phyloP scores from a whole-genome alignment of 1,284 basidiomycete genomes.

The Meripilus lineatus region DNA sequence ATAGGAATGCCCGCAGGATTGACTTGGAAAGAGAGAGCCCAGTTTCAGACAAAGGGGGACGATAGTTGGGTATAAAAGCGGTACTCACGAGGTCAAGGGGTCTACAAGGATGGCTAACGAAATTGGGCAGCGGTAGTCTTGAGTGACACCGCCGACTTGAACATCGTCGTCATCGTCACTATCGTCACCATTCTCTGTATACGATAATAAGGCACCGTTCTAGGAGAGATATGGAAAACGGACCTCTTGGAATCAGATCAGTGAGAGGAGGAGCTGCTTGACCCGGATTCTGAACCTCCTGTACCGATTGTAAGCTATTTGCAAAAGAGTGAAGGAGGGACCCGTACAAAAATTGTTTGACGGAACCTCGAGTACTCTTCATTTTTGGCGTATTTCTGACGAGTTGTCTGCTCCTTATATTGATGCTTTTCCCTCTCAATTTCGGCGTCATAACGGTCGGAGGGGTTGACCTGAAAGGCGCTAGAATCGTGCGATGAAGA shows the following conservation, averaged over 20 bases:
- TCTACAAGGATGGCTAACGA: conserved; percentile 59
- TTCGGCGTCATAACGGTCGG: conserved; percentile 40
- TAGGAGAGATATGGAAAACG: conserved; percentile 10
- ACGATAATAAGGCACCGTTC: conserved; percentile 5
- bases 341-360: conserved; percentile 61
- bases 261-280: conserved; percentile 73
- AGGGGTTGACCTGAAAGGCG: too few species aligned
- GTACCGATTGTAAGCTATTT: conserved; percentile 1
- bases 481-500: too few species aligned
- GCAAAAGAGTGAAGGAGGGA: conserved; percentile 1
- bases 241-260: conserved; percentile 67
- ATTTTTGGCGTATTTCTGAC: conserved; percentile 70
- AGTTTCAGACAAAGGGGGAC: conserved; percentile 5
- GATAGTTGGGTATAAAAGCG: conserved; percentile 3
- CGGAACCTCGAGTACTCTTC: conserved; percentile 63
- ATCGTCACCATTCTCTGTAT: conserved; percentile 65
- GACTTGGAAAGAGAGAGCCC: too few species aligned
- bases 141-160: conserved; percentile 76
- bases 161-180: conserved; percentile 80
- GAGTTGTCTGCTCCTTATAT: conserved; percentile 57
- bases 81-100: conserved; percentile 70
- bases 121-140: conserved; percentile 79
- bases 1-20: conserved; percentile 70
- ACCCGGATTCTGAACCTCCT: conserved; percentile 69
- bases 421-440: conserved; percentile 37